Evolutionary conservation across 805 yeast species (phyloP).

Genomic region (Candida quercuum): DNA sequence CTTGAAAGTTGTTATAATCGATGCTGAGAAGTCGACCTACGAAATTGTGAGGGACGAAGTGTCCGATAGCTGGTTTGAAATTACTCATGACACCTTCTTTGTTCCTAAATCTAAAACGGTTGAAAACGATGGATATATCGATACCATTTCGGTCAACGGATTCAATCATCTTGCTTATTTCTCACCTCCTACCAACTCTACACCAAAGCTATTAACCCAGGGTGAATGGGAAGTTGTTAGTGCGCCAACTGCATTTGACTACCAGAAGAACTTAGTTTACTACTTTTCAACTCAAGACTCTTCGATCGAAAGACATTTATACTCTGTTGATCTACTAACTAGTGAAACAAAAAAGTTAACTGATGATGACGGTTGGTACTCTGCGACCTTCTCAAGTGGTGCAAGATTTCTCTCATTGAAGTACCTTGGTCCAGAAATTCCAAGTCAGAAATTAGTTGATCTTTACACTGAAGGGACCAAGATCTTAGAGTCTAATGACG

Average conservation of each 20-base stretch:
- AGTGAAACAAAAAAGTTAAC: conserved; percentile 29
- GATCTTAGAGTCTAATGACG: conserved; percentile 34
- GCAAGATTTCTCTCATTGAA: conserved; percentile 62
- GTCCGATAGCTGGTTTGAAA: conserved; percentile 69
- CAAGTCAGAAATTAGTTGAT: conserved; percentile 69
- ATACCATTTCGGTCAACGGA: conserved; percentile 60
- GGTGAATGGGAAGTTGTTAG: conserved; percentile 92
- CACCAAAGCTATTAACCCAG: conserved; percentile 53
- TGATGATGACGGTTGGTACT: conserved; percentile 55
- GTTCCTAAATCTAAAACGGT: conserved; percentile 49
- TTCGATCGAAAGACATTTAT: conserved; percentile 80
- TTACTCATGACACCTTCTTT: conserved; percentile 55
- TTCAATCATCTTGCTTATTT: conserved; percentile 79
- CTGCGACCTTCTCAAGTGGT: conserved; percentile 75
- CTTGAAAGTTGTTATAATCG: conserved; percentile 51
- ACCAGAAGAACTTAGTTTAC: conserved; percentile 40
- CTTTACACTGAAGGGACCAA: conserved; percentile 32
- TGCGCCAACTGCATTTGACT: conserved; percentile 62
- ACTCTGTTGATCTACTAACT: conserved; percentile 56
- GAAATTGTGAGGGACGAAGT: conserved; percentile 42
- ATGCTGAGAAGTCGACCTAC: conserved; percentile 34
- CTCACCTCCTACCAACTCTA: conserved; percentile 56
- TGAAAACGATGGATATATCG: conserved; percentile 68
- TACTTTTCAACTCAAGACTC: conserved; percentile 73
- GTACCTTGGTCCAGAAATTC: conserved; percentile 77